Percentiles rank a stretch among this genome's conserved stretches.
phyloP scores from a whole-genome alignment of 2,329 filamentous ascomycete species.

The Ilyonectria sp. region DNA sequence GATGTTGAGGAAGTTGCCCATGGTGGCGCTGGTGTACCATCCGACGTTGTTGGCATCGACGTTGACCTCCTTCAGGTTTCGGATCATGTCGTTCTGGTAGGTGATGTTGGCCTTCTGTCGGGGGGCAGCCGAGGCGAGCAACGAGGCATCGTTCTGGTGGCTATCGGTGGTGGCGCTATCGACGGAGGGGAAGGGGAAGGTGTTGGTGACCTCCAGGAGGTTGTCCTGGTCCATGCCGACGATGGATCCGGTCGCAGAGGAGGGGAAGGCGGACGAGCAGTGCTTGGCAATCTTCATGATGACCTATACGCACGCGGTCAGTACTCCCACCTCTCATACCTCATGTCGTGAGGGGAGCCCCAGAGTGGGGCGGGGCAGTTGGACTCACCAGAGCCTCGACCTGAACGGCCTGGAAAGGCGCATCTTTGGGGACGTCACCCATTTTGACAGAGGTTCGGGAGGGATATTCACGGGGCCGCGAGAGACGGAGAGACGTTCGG shows the following conservation, averaged over 20 bases:
- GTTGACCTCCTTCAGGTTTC: constrained; percentile 96
- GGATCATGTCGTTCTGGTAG: constrained; percentile 98
- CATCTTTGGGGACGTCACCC: constrained; percentile 75
- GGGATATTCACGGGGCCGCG: constrained; percentile 44
- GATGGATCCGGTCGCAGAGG: constrained; percentile 88
- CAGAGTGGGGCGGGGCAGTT: constrained; percentile 57
- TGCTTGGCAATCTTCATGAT: constrained; percentile 99
- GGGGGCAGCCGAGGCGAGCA: constrained; percentile 87
- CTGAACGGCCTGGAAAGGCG: constrained; percentile 88
- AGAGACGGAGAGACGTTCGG: constrained; percentile 44
- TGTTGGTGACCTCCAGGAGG: constrained; percentile 91
- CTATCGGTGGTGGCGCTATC: constrained; percentile 78
- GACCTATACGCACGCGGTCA: constrained; percentile 69
- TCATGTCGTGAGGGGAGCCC: constrained; percentile 43
- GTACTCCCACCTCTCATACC: constrained; percentile 40
- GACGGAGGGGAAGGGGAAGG: constrained; percentile 91
- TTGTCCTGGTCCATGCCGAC: constrained; percentile 92
- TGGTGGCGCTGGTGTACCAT: constrained; percentile 98
- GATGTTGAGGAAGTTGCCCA: constrained; percentile 97
- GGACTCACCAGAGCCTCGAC: constrained; percentile 90
- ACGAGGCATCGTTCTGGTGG: constrained; percentile 83
- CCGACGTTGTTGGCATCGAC: constrained; percentile 98
- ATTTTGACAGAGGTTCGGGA: constrained; percentile 60
- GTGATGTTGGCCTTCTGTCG: constrained; percentile 89
- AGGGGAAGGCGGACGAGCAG: constrained; percentile 89